These are phyloP conservation scores for sweet orange (Citrus sinensis) DNA, from an alignment of 345 rosid genomes.

Conservation along the genomic window DVS_A1.0 CM039165.1:26688001-26688500, in stretches of 20 bases:
- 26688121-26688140: conserved; percentile 27
- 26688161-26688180: conserved; percentile 15
- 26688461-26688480: conserved; percentile 17
- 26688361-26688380: conserved; percentile 17
- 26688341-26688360: conserved; percentile 14
- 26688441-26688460: conserved; percentile 15
- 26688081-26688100: conserved; percentile 8
- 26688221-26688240: conserved; percentile 30
- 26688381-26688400: conserved; percentile 7
- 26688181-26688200: conserved; percentile 3
- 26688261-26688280: neutral
- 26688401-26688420: neutral
- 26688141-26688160: conserved; percentile 8
- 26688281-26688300: conserved; percentile 15
- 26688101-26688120: conserved; percentile 28
- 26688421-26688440: neutral
- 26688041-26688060: conserved; percentile 1
- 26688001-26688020: neutral
- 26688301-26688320: conserved; percentile 33
- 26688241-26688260: conserved; percentile 7
- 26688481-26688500: conserved; percentile 30
- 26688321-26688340: conserved; percentile 13
- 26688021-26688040: conserved; percentile 1
- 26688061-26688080: conserved; percentile 26
- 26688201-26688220: conserved; percentile 2